phyloP scores from a whole-genome alignment of 2,329 filamentous ascomycete species.

The Penicillium sp. region DNA sequence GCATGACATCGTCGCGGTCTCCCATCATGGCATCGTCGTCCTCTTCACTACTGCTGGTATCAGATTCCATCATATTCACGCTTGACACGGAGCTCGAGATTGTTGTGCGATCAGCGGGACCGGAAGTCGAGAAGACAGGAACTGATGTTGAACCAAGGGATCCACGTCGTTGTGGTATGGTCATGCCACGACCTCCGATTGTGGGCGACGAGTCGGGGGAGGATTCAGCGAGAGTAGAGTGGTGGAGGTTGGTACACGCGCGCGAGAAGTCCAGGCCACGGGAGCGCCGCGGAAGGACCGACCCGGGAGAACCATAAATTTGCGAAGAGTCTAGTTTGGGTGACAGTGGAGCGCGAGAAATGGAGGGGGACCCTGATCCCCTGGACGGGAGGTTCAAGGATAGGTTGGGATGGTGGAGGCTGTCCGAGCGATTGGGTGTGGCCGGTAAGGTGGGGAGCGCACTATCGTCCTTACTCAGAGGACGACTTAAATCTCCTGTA shows the following conservation, averaged over 20 bases:
- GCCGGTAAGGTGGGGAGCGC: constrained; percentile 57
- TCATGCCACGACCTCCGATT: constrained; percentile 67
- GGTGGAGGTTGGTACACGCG: constrained; percentile 90
- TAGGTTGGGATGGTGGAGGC: constrained; percentile 62
- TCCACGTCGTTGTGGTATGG: constrained; percentile 58
- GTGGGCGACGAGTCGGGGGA: constrained; percentile 90
- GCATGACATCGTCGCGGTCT: constrained; percentile 73
- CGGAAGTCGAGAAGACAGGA: constrained; percentile 70
- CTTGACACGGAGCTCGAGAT: constrained; percentile 82
- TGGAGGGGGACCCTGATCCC: constrained; percentile 49
- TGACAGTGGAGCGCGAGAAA: constrained; percentile 69
- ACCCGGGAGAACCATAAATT: constrained; percentile 83
- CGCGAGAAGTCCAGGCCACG: constrained; percentile 90
- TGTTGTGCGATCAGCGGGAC: constrained; percentile 67
- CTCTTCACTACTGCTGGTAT: constrained; percentile 72
- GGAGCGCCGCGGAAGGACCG: constrained; percentile 83
- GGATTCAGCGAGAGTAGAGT: constrained; percentile 88
- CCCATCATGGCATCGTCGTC: constrained; percentile 63
- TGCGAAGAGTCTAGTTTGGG: constrained; percentile 83
- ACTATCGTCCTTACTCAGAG: constrained; percentile 68
- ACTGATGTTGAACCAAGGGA: constrained; percentile 62
- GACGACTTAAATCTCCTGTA: constrained; percentile 52
- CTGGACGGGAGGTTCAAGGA: constrained; percentile 68
- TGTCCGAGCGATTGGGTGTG: constrained; percentile 69
- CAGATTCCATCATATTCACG: constrained; percentile 74